Conservation (phyloP, 2,329 filamentous ascomycete genomes). For the Sarocladium oryzae region DNA sequence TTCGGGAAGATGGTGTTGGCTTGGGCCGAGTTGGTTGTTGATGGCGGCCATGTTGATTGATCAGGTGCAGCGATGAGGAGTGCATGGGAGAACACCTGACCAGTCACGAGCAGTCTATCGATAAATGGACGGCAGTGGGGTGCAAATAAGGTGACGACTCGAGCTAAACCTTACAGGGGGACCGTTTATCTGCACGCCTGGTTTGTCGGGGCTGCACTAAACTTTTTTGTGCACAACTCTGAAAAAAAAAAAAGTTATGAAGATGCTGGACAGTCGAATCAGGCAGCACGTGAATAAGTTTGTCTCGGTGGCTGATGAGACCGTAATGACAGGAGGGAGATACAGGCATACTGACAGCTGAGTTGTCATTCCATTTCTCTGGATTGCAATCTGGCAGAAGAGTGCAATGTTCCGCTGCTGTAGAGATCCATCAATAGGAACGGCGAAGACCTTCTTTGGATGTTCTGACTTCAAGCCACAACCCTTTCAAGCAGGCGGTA, state of each 20-base stretch:
- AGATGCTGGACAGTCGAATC: not conserved
- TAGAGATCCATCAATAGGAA: no score
- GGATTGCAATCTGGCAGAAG: no score
- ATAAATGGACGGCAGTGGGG: not conserved
- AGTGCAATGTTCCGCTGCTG: no score
- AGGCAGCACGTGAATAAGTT: not conserved
- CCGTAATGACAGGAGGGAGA: not conserved
- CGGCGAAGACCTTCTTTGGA: no score
- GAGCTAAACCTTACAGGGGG: not conserved
- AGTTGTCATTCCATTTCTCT: no score
- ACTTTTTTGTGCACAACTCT: not conserved
- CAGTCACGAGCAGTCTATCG: not conserved
- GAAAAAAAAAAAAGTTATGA: constrained; percentile 6
- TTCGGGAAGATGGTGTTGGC: not conserved
- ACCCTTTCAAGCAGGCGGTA: constrained; percentile 1
- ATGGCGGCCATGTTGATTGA: not conserved
- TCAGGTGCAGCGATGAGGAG: constrained; percentile 1
- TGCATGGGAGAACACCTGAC: not conserved
- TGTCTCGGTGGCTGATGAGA: not conserved
- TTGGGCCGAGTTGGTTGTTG: not conserved
- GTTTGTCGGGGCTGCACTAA: not conserved
- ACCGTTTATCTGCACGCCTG: not conserved
- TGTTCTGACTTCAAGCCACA: not conserved
- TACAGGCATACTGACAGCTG: not conserved
- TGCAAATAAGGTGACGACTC: not conserved